A percentile compares a stretch with the other conserved stretches of the same genome.
Evolutionary conservation across 148 eudicot genomes (phyloP).

Genomic region (Hydrangea macrophylla): DNA sequence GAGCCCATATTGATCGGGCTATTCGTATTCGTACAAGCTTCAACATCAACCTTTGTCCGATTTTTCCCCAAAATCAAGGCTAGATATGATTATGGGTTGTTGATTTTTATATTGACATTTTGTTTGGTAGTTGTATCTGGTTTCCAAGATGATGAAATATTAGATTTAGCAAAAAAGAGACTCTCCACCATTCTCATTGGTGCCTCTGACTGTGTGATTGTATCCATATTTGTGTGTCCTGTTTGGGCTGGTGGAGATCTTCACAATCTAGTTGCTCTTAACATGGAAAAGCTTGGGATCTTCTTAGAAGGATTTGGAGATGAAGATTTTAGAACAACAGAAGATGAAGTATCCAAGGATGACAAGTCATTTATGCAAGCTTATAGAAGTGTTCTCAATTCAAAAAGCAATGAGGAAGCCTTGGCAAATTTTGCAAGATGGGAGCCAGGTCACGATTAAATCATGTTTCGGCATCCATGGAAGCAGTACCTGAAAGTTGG

Average conservation of each 20-base stretch:
- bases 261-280: constrained; percentile 39
- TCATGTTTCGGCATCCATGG: constrained; percentile 70
- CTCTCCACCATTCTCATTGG: constrained; percentile 56
- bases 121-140: constrained; percentile 58
- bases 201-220: constrained; percentile 32
- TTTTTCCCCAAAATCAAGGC: constrained; percentile 64
- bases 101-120: constrained; percentile 68
- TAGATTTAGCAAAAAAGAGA: constrained; percentile 50
- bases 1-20: constrained; percentile 57
- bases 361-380: constrained; percentile 26
- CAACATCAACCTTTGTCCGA: constrained; percentile 46
- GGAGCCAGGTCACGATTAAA: constrained; percentile 62
- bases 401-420: constrained; percentile 55
- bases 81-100: constrained; percentile 60
- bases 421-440: constrained; percentile 62
- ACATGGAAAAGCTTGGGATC: constrained; percentile 44
- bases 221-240: constrained; percentile 44
- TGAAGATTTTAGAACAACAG: constrained; percentile 40
- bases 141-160: constrained; percentile 32
- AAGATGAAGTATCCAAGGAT: constrained; percentile 18
- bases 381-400: constrained; percentile 44
- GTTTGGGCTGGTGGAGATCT: constrained; percentile 83
- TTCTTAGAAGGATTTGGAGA: constrained; percentile 62
- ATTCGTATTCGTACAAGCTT: constrained; percentile 56
- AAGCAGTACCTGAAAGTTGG: constrained; percentile 54